Evolutionary conservation across 1,139 yeast species (phyloP).

Genomic region (Geotrichum histeridarum): DNA sequence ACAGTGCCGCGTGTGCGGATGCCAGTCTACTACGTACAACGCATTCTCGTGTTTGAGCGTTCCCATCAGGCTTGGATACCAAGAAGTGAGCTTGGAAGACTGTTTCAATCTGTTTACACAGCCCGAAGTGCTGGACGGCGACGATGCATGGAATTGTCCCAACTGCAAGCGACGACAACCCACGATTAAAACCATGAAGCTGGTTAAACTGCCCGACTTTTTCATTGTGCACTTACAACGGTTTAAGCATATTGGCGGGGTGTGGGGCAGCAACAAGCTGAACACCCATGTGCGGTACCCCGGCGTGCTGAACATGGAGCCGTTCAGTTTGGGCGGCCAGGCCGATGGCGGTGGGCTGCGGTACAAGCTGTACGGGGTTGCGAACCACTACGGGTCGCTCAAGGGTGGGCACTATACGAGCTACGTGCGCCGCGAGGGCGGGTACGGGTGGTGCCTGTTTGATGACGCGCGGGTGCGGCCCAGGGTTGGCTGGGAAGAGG

Average conservation of each 20-base stretch:
- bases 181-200: constrained; percentile 62
- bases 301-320: constrained; percentile 59
- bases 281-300: constrained; percentile 63
- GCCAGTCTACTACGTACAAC: constrained; percentile 82
- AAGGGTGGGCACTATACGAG: constrained; percentile 93
- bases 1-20: constrained; percentile 67
- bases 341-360: constrained; percentile 27
- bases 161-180: constrained; percentile 62
- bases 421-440: constrained; percentile 60
- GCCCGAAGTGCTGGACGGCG: constrained; percentile 67
- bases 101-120: constrained; percentile 69
- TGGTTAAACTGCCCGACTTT: constrained; percentile 68
- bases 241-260: constrained; percentile 46
- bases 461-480: constrained; percentile 61
- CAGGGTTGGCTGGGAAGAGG: constrained; percentile 41
- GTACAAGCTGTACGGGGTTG: constrained; percentile 76
- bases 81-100: constrained; percentile 48
- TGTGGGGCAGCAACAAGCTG: constrained; percentile 47
- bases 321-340: constrained; percentile 46
- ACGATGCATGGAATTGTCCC: constrained; percentile 89
- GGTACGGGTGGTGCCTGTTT: constrained; percentile 66
- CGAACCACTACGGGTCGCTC: constrained; percentile 76
- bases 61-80: constrained; percentile 53
- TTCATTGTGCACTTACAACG: constrained; percentile 75
- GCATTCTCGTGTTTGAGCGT: constrained; percentile 71